Evolutionary conservation across 164 flowering plant species (phyloP).

Genomic region (Pachysandra terminalis): DNA sequence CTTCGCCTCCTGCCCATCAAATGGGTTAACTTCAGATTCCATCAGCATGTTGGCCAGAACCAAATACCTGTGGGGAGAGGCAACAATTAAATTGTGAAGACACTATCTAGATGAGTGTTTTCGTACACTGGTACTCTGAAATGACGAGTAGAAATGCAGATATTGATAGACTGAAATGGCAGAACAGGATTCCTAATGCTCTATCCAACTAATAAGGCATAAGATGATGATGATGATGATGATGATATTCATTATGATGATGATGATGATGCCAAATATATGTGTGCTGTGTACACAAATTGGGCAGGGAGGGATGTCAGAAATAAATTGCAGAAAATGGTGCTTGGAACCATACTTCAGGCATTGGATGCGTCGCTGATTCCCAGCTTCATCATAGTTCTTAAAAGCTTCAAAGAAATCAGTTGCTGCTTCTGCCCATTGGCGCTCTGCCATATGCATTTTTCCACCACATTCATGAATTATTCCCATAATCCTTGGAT

Average conservation of each 20-base stretch:
- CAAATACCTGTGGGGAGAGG: constrained; percentile 49
- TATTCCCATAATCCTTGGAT: constrained; percentile 99
- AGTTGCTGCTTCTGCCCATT: constrained; percentile 98
- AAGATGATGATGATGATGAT: too few species aligned
- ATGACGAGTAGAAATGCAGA: too few species aligned
- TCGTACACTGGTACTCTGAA: too few species aligned
- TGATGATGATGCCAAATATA: too few species aligned
- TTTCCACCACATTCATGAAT: constrained; percentile 99
- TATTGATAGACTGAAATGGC: too few species aligned
- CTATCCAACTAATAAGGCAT: too few species aligned
- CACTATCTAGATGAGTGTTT: too few species aligned
- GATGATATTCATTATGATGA: too few species aligned
- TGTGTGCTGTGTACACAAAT: too few species aligned
- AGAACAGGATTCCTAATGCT: too few species aligned
- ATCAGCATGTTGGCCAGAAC: constrained; percentile 96
- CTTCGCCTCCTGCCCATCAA: constrained; percentile 99
- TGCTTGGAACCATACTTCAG: constrained; percentile 62
- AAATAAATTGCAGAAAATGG: neutral
- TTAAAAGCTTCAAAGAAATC: constrained; percentile 99
- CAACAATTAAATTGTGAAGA: neutral
- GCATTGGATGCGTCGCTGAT: constrained; percentile 95
- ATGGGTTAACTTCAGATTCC: constrained; percentile 99
- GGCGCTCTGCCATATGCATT: constrained; percentile 99
- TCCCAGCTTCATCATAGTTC: constrained; percentile 99
- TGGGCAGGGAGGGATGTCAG: too few species aligned